Conservation (phyloP, 257 asterid species). For the Solanum dulcamara region DNA sequence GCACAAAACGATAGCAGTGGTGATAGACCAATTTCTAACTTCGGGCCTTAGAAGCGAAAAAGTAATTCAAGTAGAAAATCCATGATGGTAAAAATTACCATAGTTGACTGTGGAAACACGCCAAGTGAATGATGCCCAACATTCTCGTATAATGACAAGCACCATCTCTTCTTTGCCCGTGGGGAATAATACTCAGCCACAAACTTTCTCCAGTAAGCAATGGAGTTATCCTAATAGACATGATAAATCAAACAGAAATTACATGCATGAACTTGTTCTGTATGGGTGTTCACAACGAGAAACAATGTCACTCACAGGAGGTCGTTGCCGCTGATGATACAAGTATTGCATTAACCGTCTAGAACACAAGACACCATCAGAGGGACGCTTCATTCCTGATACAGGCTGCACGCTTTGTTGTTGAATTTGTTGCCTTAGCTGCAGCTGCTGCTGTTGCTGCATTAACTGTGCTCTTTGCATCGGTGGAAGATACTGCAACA, state of each 20-base stretch:
- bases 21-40: background rate
- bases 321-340: slow-evolving; percentile 91
- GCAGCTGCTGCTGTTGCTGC: slow-evolving; percentile 74
- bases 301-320: slow-evolving; percentile 54
- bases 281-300: background rate
- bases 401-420: slow-evolving; percentile 63
- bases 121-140: slow-evolving; percentile 93
- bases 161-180: slow-evolving; percentile 97
- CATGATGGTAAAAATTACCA: slow-evolving; percentile 37
- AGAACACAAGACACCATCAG: slow-evolving; percentile 86
- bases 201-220: slow-evolving; percentile 97
- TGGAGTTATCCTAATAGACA: slow-evolving; percentile 54
- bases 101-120: slow-evolving; percentile 90
- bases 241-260: background rate
- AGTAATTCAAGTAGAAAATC: background rate
- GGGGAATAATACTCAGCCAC: slow-evolving; percentile 94
- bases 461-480: slow-evolving; percentile 71
- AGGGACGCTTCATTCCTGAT: slow-evolving; percentile 61
- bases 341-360: slow-evolving; percentile 91
- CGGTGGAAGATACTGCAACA: slow-evolving; percentile 76
- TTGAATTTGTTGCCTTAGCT: slow-evolving; percentile 64
- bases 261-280: background rate
- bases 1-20: background rate
- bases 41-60: background rate
- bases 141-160: slow-evolving; percentile 78